Evolutionary conservation across 768 basidiomycete genomes (phyloP), one percentile per base, ranked within the genome.

Genomic region (Leucosporidium creatinivorum): DNA sequence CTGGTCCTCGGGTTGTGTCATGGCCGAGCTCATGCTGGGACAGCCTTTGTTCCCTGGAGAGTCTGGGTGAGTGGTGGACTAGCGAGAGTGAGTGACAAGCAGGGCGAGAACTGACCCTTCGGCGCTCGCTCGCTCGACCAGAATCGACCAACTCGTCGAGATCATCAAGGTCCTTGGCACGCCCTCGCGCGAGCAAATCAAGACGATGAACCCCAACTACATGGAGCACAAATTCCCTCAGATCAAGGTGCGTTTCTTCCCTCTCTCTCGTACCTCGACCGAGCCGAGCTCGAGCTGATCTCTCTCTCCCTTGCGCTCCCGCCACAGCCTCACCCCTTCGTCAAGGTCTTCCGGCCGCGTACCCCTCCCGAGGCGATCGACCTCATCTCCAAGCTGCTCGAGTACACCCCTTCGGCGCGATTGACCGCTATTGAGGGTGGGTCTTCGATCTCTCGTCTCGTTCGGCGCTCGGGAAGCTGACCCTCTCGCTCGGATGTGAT

Each of bases 161-260:
- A 99, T 99, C 75, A 99, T 99, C 87, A 99, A 99, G 80, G 93
- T 99, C 54, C 85, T 99, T 62, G 96, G 96, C 21, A 99, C 96
- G 26, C 96, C 96, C 3, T 93, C 96, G 67, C 83, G 94, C 73
- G 96, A 98, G 78, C 96, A 99, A 80, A 99, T 99, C 85, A 98
- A 99, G 87, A 98, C 96, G 74, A 99, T 99, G 96, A 99, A 99
- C 80, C 96, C 96, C 63, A 99, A 99, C 82, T 99, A 99, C 81
- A 98, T 98, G 96, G 96, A 99, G 78, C 96, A 99, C 85, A 97
- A 98, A 80, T 99, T 99, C 83, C 96, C 96, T 2, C 94, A 98
- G 80, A 99, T 99, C 83, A 98, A 98, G 86, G 91, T 91, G 67
- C 23, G 65, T n/a, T 28, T 19, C 36, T 26, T 18, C 36, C n/a